Evolutionary conservation across 2,329 filamentous ascomycete genomes (phyloP).

Genomic region (Sporothrix variecibatus): DNA sequence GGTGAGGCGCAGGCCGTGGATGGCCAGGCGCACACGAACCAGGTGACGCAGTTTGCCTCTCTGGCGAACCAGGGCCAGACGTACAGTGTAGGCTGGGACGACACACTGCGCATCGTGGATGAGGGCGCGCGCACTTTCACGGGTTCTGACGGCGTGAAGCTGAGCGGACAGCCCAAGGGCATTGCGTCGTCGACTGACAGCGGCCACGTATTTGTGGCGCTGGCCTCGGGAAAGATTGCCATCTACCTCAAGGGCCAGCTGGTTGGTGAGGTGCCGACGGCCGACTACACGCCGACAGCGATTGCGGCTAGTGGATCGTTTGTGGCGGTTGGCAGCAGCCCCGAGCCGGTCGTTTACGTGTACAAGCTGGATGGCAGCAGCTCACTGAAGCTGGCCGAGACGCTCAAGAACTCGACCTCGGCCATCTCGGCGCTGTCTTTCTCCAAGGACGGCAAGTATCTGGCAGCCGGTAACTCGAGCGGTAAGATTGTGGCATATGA

Average conservation of each 20-base stretch:
- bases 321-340: slow-evolving; percentile 72
- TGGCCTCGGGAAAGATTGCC: slow-evolving; percentile 49
- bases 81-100: slow-evolving; percentile 94
- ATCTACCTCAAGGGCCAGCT: slow-evolving; percentile 63
- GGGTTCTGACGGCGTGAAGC: slow-evolving; percentile 60
- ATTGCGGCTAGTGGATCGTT: slow-evolving; percentile 68
- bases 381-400: slow-evolving; percentile 54
- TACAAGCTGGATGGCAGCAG: slow-evolving; percentile 65
- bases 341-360: slow-evolving; percentile 71
- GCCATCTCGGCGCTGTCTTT: slow-evolving; percentile 81
- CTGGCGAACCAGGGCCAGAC: slow-evolving; percentile 62
- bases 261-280: slow-evolving; percentile 59
- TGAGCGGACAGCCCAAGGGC: slow-evolving; percentile 80
- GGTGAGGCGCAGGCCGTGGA: slow-evolving; percentile 72
- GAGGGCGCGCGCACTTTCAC: slow-evolving; percentile 73
- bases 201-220: slow-evolving; percentile 59
- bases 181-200: slow-evolving; percentile 58
- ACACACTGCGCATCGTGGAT: slow-evolving; percentile 80
- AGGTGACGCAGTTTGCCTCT: slow-evolving; percentile 74
- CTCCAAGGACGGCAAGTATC: slow-evolving; percentile 71
- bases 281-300: slow-evolving; percentile 63
- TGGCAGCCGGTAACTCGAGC: slow-evolving; percentile 79
- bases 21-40: slow-evolving; percentile 81
- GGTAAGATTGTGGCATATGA: slow-evolving; percentile 88
- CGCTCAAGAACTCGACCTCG: slow-evolving; percentile 68